Conservation (phyloP, 768 basidiomycete species). For the Tulasnella sp. region DNA sequence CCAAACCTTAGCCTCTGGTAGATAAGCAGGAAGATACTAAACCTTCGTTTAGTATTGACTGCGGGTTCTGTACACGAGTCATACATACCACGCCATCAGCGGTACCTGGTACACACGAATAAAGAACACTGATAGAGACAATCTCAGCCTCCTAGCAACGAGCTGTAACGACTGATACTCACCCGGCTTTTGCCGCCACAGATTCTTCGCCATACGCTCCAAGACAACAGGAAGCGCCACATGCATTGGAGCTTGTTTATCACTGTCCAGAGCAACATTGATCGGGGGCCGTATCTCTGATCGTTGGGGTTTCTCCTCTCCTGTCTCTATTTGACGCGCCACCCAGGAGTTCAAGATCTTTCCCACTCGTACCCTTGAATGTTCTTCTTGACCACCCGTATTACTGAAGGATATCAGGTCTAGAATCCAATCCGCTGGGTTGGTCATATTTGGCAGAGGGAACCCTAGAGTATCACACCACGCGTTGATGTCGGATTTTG, state of each 20-base stretch:
- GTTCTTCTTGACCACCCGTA: background rate
- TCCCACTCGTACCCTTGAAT: background rate
- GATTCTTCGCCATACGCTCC: conserved; percentile 19
- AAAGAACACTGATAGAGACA: conserved; percentile 16
- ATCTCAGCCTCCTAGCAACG: background rate
- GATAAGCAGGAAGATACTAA: conserved; percentile 21
- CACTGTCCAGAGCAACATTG: background rate
- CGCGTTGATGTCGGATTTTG: conserved; percentile 3
- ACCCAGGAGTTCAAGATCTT: conserved; percentile 15
- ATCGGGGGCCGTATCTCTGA: background rate
- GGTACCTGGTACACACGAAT: conserved; percentile 20
- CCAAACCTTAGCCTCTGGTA: conserved; percentile 19
- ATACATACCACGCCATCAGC: conserved; percentile 15
- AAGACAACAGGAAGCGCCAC: conserved; percentile 21
- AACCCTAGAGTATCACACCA: conserved; percentile 13
- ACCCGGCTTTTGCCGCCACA: conserved; percentile 20
- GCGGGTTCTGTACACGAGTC: background rate
- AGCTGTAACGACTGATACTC: background rate
- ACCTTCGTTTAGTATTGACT: background rate
- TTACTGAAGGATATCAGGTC: conserved; percentile 20
- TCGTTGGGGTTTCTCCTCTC: background rate
- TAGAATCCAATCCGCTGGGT: conserved; percentile 23
- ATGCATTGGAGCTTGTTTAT: background rate
- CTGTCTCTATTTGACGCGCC: background rate
- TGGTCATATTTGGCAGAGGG: conserved; percentile 17